A percentile compares a stretch with the other conserved stretches of the same genome.
These are phyloP conservation scores for Primulina eburnea DNA, from an alignment of 257 asterid genomes.

Conservation along the genomic window DNA sequence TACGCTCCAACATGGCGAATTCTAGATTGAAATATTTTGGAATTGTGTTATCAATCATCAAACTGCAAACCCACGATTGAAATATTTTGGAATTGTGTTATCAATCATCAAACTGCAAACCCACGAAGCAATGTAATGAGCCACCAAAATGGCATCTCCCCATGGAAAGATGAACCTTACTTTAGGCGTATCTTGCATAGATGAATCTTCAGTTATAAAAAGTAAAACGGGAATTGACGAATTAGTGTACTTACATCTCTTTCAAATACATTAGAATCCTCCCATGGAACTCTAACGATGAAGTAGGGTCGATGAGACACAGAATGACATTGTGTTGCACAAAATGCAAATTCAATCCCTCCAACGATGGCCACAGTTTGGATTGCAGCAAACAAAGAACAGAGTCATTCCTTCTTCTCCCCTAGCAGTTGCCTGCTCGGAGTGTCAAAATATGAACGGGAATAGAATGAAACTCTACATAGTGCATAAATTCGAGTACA, in stretches of 20 bases:
- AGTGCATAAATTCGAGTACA: background rate
- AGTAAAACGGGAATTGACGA: background rate
- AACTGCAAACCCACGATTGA: no score
- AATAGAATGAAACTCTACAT: background rate
- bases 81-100: no score
- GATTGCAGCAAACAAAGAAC: conserved; percentile 95
- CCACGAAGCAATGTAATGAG: no score
- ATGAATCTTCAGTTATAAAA: no score
- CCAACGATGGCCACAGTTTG: conserved; percentile 88
- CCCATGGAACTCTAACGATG: background rate
- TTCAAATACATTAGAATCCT: background rate
- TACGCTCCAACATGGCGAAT: no score
- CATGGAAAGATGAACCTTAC: no score
- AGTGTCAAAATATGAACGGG: background rate
- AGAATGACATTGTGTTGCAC: background rate
- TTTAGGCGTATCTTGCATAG: no score
- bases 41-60: no score
- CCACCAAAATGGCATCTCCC: no score
- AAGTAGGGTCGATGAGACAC: background rate
- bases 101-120: no score
- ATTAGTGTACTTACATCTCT: background rate
- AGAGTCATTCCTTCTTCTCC: conserved; percentile 98
- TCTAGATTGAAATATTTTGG: no score
- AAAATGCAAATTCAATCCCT: conserved; percentile 51
- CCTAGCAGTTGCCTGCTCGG: conserved; percentile 83